Evolutionary conservation across 306 rosid species (phyloP).

Genomic region (Ormosia emarginata): DNA sequence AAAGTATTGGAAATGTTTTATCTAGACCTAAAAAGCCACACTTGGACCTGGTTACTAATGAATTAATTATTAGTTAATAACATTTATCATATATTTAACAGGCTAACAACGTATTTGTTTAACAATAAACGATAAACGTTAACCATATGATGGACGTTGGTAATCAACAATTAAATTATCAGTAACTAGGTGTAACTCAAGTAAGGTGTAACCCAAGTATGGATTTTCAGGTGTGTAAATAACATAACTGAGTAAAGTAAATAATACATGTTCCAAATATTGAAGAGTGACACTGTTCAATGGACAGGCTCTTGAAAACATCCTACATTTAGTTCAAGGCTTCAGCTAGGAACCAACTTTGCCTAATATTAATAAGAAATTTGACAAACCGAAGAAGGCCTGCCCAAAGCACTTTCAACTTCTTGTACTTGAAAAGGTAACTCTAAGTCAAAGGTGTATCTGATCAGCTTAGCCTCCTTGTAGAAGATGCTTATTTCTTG

Average conservation of each 20-base stretch:
- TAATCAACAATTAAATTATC: no score
- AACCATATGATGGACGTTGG: no score
- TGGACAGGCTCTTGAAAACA: not conserved
- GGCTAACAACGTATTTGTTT: no score
- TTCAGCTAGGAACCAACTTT: not conserved
- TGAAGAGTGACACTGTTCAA: not conserved
- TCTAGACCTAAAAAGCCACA: no score
- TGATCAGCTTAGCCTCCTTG: not conserved
- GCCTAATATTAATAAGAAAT: not conserved
- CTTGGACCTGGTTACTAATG: no score
- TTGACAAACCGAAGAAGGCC: not conserved
- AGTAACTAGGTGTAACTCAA: no score
- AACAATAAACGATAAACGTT: no score
- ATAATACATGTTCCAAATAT: not conserved
- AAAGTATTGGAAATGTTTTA: no score
- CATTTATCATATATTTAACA: no score
- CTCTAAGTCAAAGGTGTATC: conserved; percentile 1
- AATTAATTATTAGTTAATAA: no score
- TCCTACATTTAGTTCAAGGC: not conserved
- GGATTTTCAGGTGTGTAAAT: no score
- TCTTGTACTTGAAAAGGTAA: not conserved
- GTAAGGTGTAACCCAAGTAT: no score
- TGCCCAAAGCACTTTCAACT: not conserved
- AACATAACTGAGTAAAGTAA: not conserved
- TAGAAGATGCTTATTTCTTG: not conserved